phyloP scores from a whole-genome alignment of 2,329 filamentous ascomycete species.

The Westerdykella aurantiaca region DNA sequence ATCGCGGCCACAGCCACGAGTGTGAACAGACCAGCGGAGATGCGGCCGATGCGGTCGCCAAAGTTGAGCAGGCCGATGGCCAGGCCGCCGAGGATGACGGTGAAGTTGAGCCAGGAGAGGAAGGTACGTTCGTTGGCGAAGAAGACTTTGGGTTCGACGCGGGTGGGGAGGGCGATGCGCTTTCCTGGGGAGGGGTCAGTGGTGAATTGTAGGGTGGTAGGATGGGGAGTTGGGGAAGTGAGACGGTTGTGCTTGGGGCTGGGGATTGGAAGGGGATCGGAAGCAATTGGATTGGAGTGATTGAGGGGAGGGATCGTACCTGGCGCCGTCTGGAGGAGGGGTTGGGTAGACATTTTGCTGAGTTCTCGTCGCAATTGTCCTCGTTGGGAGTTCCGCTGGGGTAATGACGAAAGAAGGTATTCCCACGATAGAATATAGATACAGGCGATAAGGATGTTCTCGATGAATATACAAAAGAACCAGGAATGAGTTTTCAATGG shows the following conservation, averaged over 20 bases:
- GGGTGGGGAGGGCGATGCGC: constrained; percentile 93
- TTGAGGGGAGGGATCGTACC: constrained; percentile 50
- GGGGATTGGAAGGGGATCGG: no score
- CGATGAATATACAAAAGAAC: no score
- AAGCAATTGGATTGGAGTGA: constrained; percentile 1
- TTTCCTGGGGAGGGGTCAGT: constrained; percentile 60
- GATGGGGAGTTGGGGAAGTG: not conserved
- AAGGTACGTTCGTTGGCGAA: constrained; percentile 99
- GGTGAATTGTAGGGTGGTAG: constrained; percentile 3
- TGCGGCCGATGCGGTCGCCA: constrained; percentile 87
- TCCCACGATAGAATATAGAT: no score
- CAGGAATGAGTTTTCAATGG: no score
- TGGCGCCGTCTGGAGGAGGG: constrained; percentile 87
- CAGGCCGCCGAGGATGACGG: constrained; percentile 92
- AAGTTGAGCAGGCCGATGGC: constrained; percentile 98
- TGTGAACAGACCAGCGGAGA: constrained; percentile 90
- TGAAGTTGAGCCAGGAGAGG: constrained; percentile 99
- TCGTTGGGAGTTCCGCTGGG: no score
- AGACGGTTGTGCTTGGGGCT: no score
- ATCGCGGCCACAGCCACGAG: constrained; percentile 90
- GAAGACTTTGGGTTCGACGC: constrained; percentile 99
- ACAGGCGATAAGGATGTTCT: no score
- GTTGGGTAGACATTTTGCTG: constrained; percentile 85
- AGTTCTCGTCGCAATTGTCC: not conserved
- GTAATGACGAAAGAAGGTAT: no score